Percentiles rank a stretch among this genome's conserved stretches.
phyloP scores from a whole-genome alignment of 192 early-diverging fungal species.

The Phycomyces blakesleeanus region DNA sequence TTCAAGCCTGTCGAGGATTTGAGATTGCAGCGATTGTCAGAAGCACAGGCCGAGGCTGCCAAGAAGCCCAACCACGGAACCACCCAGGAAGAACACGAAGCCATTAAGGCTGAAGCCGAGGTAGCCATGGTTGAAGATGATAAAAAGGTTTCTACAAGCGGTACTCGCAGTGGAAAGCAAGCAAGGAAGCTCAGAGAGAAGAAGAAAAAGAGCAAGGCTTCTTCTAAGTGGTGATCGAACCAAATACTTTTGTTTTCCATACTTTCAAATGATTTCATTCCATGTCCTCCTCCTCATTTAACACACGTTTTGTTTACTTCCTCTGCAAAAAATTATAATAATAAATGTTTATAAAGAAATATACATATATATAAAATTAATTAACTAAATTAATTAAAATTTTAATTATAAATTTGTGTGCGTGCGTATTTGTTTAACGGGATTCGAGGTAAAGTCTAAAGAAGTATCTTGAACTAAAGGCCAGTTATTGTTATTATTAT shows the following conservation, averaged over 20 bases:
- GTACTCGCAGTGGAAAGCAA: conserved; percentile 28
- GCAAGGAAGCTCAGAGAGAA: conserved; percentile 22
- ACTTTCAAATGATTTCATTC: background rate
- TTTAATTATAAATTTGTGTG: too few relatives aligned
- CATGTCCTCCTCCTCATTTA: background rate
- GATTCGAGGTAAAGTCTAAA: too few relatives aligned
- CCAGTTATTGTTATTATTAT: too few relatives aligned
- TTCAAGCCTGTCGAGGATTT: conserved; percentile 54
- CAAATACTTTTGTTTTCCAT: background rate
- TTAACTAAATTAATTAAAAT: too few relatives aligned
- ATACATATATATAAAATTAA: too few relatives aligned
- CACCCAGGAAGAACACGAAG: conserved; percentile 7
- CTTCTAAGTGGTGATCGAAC: conserved; percentile 6
- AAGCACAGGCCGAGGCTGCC: conserved; percentile 30
- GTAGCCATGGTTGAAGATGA: conserved; percentile 16
- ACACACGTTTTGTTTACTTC: background rate
- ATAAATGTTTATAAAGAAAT: too few relatives aligned
- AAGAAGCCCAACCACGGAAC: conserved; percentile 18
- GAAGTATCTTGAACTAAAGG: too few relatives aligned
- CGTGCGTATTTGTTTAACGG: too few relatives aligned
- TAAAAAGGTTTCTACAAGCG: conserved; percentile 51
- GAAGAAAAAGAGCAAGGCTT: conserved; percentile 20
- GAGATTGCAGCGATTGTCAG: conserved; percentile 43
- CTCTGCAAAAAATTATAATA: too few relatives aligned
- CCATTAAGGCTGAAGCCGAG: conserved; percentile 24